Evolutionary conservation across 306 rosid species (phyloP), one percentile per base, ranked within the genome.

Genomic region (Trichosanthes cucumerina): DNA sequence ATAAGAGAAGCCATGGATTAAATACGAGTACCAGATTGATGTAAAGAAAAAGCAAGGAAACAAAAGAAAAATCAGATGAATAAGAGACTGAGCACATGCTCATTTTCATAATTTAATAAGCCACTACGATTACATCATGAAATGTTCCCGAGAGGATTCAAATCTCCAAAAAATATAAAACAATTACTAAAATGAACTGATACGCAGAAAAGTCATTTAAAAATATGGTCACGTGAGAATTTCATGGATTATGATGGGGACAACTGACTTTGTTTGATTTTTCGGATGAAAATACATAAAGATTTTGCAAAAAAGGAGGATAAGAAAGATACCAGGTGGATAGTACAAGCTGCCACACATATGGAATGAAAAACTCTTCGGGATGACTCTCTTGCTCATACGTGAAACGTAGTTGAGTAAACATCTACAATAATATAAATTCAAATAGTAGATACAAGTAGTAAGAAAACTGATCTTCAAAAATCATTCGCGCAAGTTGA

Each of bases 311-410:
- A 80, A 71, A 54, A 65, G 68, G 82, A 58, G 73, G 82, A 58
- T 50, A 36, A 12, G 80, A 85, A 78, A 38, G 82, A 76, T 91
- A 96, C 98, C 99, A 89, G 62, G 86, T 91, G 39, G 98, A 91
- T 80, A 96, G 87, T 72, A 90, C 92, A 79, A 96, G 91, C 90
- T 92, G 97, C 99, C 99, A 96, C 78, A 92, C 87, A 59, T 92
- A 96, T 21, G 99, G 99, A 70, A 91, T 96, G 77, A 96, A 96
- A 83, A 96, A 96, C 85, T 96, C 99, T 85, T 96, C 98, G 0
- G 99, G 99, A 83, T 88, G 96, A 84, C 93, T 91, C 87, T 96
- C 97, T 92, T 96, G 99, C 85, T 96, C 99, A 68, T 96, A 96
- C 75, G 97, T 96, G 87, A 92, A 96, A 76, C 98, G 97, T 86